A percentile compares a stretch with the other conserved stretches of the same genome.
phyloP scores from a whole-genome alignment of 2,329 filamentous ascomycete genomes.

The Fusarium sp. region DNA sequence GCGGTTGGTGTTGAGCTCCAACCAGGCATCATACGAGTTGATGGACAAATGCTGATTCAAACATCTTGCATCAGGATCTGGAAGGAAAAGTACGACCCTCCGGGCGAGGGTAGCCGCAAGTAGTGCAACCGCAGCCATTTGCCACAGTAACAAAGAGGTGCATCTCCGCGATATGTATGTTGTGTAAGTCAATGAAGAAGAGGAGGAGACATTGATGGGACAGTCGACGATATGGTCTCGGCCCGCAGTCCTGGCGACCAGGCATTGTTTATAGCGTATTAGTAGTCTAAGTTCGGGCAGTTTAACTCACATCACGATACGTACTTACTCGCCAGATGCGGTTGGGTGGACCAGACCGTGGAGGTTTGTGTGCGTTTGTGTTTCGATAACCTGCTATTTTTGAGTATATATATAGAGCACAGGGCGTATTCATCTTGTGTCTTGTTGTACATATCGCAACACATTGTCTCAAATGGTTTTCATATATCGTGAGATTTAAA shows the following conservation, averaged over 20 bases:
- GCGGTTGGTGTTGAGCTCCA: constrained; percentile 15
- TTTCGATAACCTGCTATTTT: constrained; percentile 25
- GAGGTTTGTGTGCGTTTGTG: constrained; percentile 20
- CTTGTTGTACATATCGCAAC: constrained; percentile 30
- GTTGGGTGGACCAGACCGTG: constrained; percentile 10
- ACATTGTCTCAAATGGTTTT: constrained; percentile 7
- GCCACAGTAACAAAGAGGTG: constrained; percentile 21
- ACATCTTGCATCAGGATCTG: constrained; percentile 78
- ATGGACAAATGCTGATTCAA: constrained; percentile 33
- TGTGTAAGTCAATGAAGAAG: constrained; percentile 17
- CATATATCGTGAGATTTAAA: not conserved
- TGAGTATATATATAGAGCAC: constrained; percentile 22
- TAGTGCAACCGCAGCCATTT: constrained; percentile 38
- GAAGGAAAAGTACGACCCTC: constrained; percentile 91
- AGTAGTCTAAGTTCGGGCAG: constrained; percentile 10
- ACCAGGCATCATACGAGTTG: constrained; percentile 17
- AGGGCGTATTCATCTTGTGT: constrained; percentile 8
- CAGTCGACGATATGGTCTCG: constrained; percentile 13
- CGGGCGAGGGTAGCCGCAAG: constrained; percentile 57
- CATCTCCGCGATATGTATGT: constrained; percentile 18
- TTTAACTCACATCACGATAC: constrained; percentile 4
- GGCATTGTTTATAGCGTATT: constrained; percentile 28
- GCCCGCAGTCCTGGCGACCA: not conserved
- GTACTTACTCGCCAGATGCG: not conserved
- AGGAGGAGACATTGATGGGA: constrained; percentile 3